Base-by-base conservation (phyloP, 805 yeast species). In the Komagataella phaffii region DNA sequence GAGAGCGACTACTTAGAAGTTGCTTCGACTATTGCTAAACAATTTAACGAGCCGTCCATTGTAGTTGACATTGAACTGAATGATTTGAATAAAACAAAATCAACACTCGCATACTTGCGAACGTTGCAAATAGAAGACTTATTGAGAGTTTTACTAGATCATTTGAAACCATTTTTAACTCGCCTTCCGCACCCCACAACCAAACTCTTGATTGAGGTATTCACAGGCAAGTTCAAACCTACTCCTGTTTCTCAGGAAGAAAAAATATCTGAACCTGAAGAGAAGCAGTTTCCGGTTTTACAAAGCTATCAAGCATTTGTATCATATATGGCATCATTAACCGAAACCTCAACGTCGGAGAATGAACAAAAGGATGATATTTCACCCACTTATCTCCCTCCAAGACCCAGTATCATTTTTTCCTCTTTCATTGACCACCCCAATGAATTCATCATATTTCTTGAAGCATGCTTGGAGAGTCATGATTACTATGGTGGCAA, bases 391-490 rank as follows among this genome's bases (percentile, higher is more conserved):
- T 93, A 93, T 64, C 83, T 83, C 50, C 96, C 98, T 1, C 99
- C 99, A 3, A 76, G 82, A 50, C 98, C 98, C 6, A 75, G 89
- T 47, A 72, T 91, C 45, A 86, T 91, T 1, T 93, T 88, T 61
- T 82, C 91, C 2, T 81, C 95, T 1, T 93, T 93, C 63, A 79
- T 86, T n/a, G 78, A 83, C 57, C 88, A 85, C 61, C 89, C 93
- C 0, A 78, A 82, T 60, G 93, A 90, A 61, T 91, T 93, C 72
- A 93, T 90, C 23, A 85, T 87, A 6, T 93, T 93, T 56, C 65
- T 93, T 52, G 99, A 93, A 63, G 97, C 98, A 0, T 88, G 96
- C 58, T 67, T 89, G 14, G 87, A 83, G 58, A 75, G 85, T 10
- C 86, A 86, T 61, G 89, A 83, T 52, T 75, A 75, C 52, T 86